These are phyloP conservation scores for Pseudozyma pruni DNA, from an alignment of 1,284 basidiomycete species.

Conservation along the genomic window DNA sequence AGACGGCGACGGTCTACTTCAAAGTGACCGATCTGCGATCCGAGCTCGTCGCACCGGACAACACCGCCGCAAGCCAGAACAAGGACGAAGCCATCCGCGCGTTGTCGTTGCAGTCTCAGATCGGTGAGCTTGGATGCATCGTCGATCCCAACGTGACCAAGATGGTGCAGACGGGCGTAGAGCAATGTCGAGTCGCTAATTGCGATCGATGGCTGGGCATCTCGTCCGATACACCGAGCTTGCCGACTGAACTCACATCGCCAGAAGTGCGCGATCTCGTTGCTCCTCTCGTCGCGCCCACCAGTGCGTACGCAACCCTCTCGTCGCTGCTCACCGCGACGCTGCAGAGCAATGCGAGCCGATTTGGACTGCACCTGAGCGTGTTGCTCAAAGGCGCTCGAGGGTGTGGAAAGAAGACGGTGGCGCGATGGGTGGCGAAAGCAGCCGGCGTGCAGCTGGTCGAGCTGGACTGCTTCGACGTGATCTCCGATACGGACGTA, in stretches of 20 bases:
- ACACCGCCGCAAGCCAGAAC: slow-evolving; percentile 55
- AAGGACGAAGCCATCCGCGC: slow-evolving; percentile 25
- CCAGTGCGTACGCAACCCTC: slow-evolving; percentile 47
- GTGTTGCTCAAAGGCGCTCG: slow-evolving; percentile 79
- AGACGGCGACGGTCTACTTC: slow-evolving; percentile 76
- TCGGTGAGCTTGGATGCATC: slow-evolving; percentile 85
- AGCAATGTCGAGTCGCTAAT: slow-evolving; percentile 77
- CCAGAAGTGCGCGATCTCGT: slow-evolving; percentile 15
- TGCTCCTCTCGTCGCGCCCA: slow-evolving; percentile 29
- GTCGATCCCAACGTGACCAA: slow-evolving; percentile 72
- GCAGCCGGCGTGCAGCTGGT: slow-evolving; percentile 80
- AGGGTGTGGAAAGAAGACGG: slow-evolving; percentile 80
- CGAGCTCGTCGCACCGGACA: slow-evolving; percentile 70
- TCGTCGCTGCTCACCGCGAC: slow-evolving; percentile 58
- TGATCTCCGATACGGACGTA: slow-evolving; percentile 81
- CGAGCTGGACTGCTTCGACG: slow-evolving; percentile 87
- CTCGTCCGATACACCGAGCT: slow-evolving; percentile 64
- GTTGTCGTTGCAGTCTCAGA: slow-evolving; percentile 47
- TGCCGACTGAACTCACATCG: slow-evolving; percentile 23
- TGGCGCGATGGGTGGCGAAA: slow-evolving; percentile 74
- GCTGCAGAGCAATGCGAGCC: slow-evolving; percentile 48
- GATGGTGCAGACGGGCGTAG: slow-evolving; percentile 81
- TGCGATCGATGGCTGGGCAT: slow-evolving; percentile 73
- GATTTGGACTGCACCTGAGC: slow-evolving; percentile 57
- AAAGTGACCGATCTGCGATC: slow-evolving; percentile 81